Evolutionary conservation across 768 basidiomycete species (phyloP), one percentile per base, ranked within the genome.

Genomic region (Panaeolus papilionaceus): DNA sequence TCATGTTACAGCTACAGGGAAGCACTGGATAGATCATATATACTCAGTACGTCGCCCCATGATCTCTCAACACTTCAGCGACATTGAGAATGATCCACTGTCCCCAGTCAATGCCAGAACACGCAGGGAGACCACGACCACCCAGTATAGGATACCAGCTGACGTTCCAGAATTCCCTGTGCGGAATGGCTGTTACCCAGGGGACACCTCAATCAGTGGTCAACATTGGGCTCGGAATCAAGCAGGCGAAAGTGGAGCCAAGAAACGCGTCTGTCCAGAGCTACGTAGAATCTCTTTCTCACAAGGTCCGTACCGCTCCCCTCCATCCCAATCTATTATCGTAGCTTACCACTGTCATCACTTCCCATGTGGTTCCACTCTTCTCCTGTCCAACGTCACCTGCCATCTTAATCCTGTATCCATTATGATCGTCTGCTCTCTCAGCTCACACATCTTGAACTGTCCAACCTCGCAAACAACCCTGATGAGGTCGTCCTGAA

Each of bases 161-260:
- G 58, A 83, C 88, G 1, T 88, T 84, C 71, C 87, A 90, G 68
- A 86, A 85, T 66, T 91, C 89, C 10, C 75, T 94, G 9, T 88
- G 92, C 64, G 92, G 89, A n/a, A 93, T 94, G 91, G 88, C 90
- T 44, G 92, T 95, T 86, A 91, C 91, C 1, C 92, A 94, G 71
- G 93, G 93, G 3, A 83, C 84, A 10, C 88, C 89, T 65, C 85
- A 87, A 54, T 88, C 91, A 66, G 93, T 95, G 61, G 82, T 92
- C 71, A 93, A 93, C 77, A 89, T 95, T 71, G 93, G 93, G 1
- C 81, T 94, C n/a, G 92, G 91, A 4, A 85, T 93, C 74, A 89
- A 92, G 71, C 88, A 88, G 63, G 81, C 92, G 62, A 82, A 79
- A 42, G 86, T 91, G 8, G 87, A 89, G 69, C 89, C 92, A 0